phyloP scores from a whole-genome alignment of 148 eudicot species.

The Vaccinium vitisidaea region DNA sequence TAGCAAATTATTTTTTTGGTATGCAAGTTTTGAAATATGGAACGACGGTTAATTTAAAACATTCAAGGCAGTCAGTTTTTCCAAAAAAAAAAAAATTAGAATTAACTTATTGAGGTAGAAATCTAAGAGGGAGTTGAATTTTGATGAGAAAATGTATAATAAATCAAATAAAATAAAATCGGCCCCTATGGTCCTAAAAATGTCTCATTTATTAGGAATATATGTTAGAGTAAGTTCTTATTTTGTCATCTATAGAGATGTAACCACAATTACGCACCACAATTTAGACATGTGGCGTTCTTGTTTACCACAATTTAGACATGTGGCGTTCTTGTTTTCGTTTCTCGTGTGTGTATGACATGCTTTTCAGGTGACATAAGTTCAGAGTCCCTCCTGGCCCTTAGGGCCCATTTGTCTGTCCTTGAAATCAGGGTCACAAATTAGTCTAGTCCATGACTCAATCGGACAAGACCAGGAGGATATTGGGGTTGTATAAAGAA shows the following conservation, averaged over 20 bases:
- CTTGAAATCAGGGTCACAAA: not conserved
- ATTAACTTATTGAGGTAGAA: not conserved
- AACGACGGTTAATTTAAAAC: not conserved
- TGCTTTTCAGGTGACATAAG: not conserved
- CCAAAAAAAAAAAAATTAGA: no score
- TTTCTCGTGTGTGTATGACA: not conserved
- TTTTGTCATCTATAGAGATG: not conserved
- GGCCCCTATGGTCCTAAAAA: not conserved
- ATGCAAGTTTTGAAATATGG: not conserved
- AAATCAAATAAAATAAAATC: not conserved
- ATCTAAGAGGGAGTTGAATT: not conserved
- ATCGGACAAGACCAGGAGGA: not conserved
- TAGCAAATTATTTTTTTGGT: not conserved
- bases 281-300: not conserved
- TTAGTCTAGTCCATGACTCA: not conserved
- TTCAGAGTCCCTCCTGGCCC: not conserved
- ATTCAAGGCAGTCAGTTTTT: not conserved
- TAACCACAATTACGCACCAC: not conserved
- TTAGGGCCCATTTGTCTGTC: not conserved
- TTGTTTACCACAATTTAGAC: not conserved
- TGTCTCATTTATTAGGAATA: not conserved
- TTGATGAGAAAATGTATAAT: not conserved
- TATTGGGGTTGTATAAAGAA: not conserved
- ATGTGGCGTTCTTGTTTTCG: not conserved
- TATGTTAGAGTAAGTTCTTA: not conserved